Evolutionary conservation across 768 basidiomycete species (phyloP), one percentile per base, ranked within the genome.

Genomic region (Xerocomellus intermedius): DNA sequence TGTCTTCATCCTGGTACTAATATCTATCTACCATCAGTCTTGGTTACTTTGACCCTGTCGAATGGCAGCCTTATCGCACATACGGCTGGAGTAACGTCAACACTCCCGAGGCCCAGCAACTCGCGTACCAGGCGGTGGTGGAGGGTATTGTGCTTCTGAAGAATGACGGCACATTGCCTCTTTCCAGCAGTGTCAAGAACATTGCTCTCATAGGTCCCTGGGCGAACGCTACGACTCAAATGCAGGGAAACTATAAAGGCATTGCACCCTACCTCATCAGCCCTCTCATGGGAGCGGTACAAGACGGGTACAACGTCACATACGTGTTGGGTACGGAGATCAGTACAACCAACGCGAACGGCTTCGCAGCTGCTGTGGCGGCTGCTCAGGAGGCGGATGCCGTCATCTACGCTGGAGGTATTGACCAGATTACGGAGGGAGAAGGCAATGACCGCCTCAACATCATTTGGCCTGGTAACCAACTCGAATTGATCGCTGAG

Each of bases 71-170:
- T 4, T 82, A 73, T 65, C 75, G 82, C 3, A 76, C 79, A 57
- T 71, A 83, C 17, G 65, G 60, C 36, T 83, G 78, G 76, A 65
- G 70, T 6, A 74, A 79, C 53, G 74, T 85, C 57, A 80, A 82
- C 62, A 75, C 75, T 1, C 75, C 77, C 4, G 46, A 64, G 8
- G 75, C 82, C 2, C 80, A 79, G 56, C 61, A 72, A 17, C 73
- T 85, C 14, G 82, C 82, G 3, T 69, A 79, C 61, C 71, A 73
- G 48, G 80, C 79, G 26, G 82, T 82, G 4, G 67, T 77, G 5
- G 79, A 82, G 62, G 80, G 82, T 21, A 75, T 83, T 4, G 82
- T 82, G 17, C 73, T 87, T 7, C 71, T 87, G 16, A 86, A 87
- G 73, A 88, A 86, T 61, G 82, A 84, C 53, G 79, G 78, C 14